Conservation (phyloP, 805 yeast species). For the Vanderwaltozyma tropicalis region DNA sequence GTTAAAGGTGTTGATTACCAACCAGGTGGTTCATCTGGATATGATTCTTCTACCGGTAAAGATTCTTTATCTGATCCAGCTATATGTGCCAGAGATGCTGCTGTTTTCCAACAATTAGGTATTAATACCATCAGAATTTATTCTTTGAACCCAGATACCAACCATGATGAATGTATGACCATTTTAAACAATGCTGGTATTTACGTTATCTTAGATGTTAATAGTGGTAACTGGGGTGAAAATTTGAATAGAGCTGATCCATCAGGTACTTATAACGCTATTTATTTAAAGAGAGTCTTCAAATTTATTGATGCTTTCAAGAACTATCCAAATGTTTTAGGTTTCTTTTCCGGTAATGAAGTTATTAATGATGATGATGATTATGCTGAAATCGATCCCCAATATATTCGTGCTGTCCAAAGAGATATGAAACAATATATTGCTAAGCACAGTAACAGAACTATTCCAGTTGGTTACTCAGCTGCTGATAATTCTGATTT, state of each 20-base stretch:
- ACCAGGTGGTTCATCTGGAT: conserved; percentile 79
- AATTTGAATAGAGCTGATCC: conserved; percentile 68
- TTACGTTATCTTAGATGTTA: conserved; percentile 77
- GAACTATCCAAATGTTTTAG: conserved; percentile 71
- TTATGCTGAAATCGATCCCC: conserved; percentile 53
- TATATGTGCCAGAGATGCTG: conserved; percentile 72
- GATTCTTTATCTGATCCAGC: conserved; percentile 68
- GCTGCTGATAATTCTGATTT: conserved; percentile 76
- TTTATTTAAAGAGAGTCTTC: conserved; percentile 68
- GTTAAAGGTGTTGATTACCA: conserved; percentile 86
- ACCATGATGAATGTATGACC: conserved; percentile 91
- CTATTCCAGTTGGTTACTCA: conserved; percentile 90
- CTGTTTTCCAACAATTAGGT: conserved; percentile 67
- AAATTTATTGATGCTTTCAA: conserved; percentile 79
- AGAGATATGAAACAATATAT: conserved; percentile 87
- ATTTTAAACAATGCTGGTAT: conserved; percentile 83
- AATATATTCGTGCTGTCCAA: conserved; percentile 78
- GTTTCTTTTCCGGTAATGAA: conserved; percentile 88
- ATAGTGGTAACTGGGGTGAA: conserved; percentile 58
- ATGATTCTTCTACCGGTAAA: conserved; percentile 20
- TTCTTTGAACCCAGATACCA: conserved; percentile 68
- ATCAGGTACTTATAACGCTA: conserved; percentile 53
- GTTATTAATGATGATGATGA: conserved; percentile 70
- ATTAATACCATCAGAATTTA: conserved; percentile 79
- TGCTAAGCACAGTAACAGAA: conserved; percentile 52